A percentile compares a stretch with the other conserved stretches of the same genome.
phyloP scores from a whole-genome alignment of 1,284 basidiomycete species.

The Ceratobasidium sp. region DNA sequence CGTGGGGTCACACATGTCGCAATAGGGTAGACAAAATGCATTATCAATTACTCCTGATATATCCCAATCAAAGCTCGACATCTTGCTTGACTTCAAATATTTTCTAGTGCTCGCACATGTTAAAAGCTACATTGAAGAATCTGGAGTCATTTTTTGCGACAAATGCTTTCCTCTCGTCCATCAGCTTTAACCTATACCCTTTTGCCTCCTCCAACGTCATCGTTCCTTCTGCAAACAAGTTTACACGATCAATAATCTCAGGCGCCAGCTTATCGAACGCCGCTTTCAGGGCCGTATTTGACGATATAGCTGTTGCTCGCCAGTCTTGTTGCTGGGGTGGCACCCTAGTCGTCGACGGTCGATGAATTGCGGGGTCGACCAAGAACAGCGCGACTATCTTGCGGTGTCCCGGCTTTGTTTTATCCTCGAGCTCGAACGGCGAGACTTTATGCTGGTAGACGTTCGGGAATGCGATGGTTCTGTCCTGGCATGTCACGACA shows the following conservation, averaged over 20 bases:
- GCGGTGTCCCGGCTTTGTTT: conserved; percentile 52
- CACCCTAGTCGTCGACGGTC: conserved; percentile 52
- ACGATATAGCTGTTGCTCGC: not conserved
- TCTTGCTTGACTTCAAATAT: no score
- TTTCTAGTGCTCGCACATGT: conserved; percentile 20
- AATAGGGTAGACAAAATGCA: no score
- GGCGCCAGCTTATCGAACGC: conserved; percentile 2
- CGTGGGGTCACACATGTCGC: no score
- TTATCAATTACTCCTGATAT: no score
- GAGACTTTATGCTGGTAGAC: conserved; percentile 63
- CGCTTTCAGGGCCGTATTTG: conserved; percentile 5
- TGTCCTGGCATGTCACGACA: conserved; percentile 54
- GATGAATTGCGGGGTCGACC: conserved; percentile 51
- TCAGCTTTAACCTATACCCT: conserved; percentile 22
- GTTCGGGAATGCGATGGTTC: conserved; percentile 68
- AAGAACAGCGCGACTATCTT: conserved; percentile 55
- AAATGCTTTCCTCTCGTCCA: conserved; percentile 23
- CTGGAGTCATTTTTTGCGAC: not conserved
- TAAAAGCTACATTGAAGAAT: not conserved
- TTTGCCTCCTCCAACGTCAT: conserved; percentile 18
- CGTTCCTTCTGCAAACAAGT: conserved; percentile 1
- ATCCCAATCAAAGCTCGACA: no score
- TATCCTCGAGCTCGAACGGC: conserved; percentile 52
- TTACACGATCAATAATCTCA: conserved; percentile 8
- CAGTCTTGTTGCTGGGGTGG: conserved; percentile 51